These are phyloP conservation scores for Aspergillus texensis DNA, from an alignment of 2,329 filamentous ascomycete genomes.

Conservation along the genomic window DNA sequence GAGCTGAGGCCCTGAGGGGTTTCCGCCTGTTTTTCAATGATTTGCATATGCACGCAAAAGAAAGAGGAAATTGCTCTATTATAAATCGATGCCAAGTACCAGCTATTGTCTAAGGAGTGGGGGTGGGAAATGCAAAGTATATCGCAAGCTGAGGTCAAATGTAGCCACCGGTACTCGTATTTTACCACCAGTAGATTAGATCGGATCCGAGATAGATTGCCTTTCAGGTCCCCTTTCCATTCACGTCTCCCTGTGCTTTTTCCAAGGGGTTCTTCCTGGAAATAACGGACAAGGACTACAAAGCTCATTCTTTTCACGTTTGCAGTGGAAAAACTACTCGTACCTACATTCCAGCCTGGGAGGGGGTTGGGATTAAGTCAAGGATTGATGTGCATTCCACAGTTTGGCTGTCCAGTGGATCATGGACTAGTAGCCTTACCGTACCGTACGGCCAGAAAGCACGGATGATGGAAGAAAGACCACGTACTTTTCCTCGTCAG, in stretches of 20 bases:
- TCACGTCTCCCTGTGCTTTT: background rate
- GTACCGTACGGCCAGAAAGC: background rate
- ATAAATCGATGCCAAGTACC: constrained; percentile 1
- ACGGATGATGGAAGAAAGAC: background rate
- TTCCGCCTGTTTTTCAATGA: background rate
- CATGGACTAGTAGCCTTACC: background rate
- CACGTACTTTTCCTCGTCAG: background rate
- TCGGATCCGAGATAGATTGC: background rate
- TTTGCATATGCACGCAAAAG: background rate
- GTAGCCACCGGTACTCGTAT: background rate
- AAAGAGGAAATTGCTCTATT: background rate
- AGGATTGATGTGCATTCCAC: background rate
- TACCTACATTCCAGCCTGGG: background rate
- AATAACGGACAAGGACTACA: background rate
- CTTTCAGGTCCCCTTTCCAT: background rate
- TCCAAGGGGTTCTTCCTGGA: background rate
- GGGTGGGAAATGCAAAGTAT: background rate
- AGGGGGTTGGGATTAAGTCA: background rate
- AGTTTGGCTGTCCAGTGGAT: background rate
- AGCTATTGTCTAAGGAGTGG: background rate
- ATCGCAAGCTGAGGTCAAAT: background rate
- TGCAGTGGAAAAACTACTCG: background rate
- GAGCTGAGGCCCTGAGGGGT: background rate
- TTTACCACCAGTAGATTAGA: constrained; percentile 1
- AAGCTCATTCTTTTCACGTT: background rate